Percentiles rank a stretch among this genome's conserved stretches.
Evolutionary conservation across 805 yeast species (phyloP).

Genomic region (Pachysolen tannophilus): DNA sequence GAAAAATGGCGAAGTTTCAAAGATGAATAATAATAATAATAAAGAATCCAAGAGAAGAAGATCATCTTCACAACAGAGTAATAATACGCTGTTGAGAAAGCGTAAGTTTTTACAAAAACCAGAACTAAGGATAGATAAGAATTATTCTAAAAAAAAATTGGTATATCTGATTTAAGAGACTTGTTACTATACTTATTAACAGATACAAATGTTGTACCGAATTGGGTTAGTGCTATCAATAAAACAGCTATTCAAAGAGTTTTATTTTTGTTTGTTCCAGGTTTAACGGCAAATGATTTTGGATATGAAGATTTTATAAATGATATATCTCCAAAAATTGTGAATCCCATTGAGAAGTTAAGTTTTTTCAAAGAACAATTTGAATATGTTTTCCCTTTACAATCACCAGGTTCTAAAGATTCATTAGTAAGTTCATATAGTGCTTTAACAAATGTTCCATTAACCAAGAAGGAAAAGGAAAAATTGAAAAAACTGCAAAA

Average conservation of each 20-base stretch:
- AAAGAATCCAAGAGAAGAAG: slow-evolving; percentile 28
- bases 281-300: slow-evolving; percentile 42
- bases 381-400: slow-evolving; percentile 36
- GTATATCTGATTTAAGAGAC: slow-evolving; percentile 36
- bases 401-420: slow-evolving; percentile 60
- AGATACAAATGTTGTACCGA: slow-evolving; percentile 33
- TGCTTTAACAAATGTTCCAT: slow-evolving; percentile 48
- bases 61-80: slow-evolving; percentile 25
- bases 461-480: slow-evolving; percentile 48
- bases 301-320: slow-evolving; percentile 20
- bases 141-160: slow-evolving; percentile 17
- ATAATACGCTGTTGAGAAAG: slow-evolving; percentile 18
- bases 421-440: slow-evolving; percentile 45
- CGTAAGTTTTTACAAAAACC: slow-evolving; percentile 24
- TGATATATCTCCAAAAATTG: slow-evolving; percentile 1
- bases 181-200: slow-evolving; percentile 34
- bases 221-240: slow-evolving; percentile 43
- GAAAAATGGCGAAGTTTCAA: slow-evolving; percentile 8
- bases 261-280: slow-evolving; percentile 57
- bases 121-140: slow-evolving; percentile 12
- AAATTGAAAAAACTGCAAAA: slow-evolving; percentile 23
- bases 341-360: slow-evolving; percentile 13
- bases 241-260: slow-evolving; percentile 41
- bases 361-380: slow-evolving; percentile 32
- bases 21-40: slow-evolving; percentile 24